Evolutionary conservation across 371 early-diverging fungal genomes (phyloP).

Genomic region (Mortierella sp.): DNA sequence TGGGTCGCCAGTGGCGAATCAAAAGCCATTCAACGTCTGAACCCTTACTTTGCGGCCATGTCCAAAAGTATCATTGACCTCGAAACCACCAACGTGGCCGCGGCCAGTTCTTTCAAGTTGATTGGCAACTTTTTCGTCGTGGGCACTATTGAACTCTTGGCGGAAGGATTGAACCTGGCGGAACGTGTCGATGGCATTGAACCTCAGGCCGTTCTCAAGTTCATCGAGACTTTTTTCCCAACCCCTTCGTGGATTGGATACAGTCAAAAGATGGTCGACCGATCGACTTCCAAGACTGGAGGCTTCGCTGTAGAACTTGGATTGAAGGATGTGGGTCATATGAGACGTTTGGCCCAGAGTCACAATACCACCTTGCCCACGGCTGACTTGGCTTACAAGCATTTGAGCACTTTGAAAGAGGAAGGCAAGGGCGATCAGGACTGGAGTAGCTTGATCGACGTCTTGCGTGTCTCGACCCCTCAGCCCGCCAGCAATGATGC

Average conservation of each 20-base stretch:
- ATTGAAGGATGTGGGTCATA: slow-evolving; percentile 64
- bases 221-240: slow-evolving; percentile 67
- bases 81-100: slow-evolving; percentile 52
- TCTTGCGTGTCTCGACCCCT: slow-evolving; percentile 3
- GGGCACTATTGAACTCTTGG: slow-evolving; percentile 66
- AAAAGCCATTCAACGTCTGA: slow-evolving; percentile 26
- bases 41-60: slow-evolving; percentile 38
- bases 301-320: slow-evolving; percentile 61
- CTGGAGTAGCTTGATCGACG: slow-evolving; percentile 36
- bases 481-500: too few relatives aligned
- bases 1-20: slow-evolving; percentile 57
- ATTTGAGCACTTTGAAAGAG: slow-evolving; percentile 20
- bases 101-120: slow-evolving; percentile 67
- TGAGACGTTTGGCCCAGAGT: slow-evolving; percentile 30
- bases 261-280: slow-evolving; percentile 53
- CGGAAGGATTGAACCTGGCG: slow-evolving; percentile 77
- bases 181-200: slow-evolving; percentile 64
- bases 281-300: slow-evolving; percentile 52
- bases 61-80: slow-evolving; percentile 21
- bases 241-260: slow-evolving; percentile 43
- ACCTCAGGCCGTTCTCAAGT: slow-evolving; percentile 64
- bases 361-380: slow-evolving; percentile 26
- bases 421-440: slow-evolving; percentile 40
- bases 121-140: slow-evolving; percentile 75
- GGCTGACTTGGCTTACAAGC: slow-evolving; percentile 40